Percentiles rank a stretch among this genome's conserved stretches.
These are phyloP conservation scores for Curvularia sp. DNA, from an alignment of 2,329 filamentous ascomycete genomes.

Conservation along the genomic window DNA sequence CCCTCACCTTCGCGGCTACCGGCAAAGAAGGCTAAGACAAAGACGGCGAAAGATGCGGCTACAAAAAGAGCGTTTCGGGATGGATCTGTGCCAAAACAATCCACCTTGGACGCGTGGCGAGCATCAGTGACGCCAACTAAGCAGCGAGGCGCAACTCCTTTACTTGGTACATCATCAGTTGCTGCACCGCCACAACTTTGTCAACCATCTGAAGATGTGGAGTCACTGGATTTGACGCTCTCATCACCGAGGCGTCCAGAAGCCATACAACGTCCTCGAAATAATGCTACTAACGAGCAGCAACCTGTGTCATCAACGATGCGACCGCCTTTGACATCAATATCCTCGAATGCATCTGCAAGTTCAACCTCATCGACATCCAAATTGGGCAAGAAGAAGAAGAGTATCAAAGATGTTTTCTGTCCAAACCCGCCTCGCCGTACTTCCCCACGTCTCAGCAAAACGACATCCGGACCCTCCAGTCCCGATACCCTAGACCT, in stretches of 20 bases:
- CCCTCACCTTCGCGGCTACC: conserved; percentile 37
- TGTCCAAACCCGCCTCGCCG: conserved; percentile 20
- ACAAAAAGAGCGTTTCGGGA: conserved; percentile 17
- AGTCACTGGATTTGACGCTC: conserved; percentile 43
- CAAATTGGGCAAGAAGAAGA: conserved; percentile 3
- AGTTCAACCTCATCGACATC: conserved; percentile 18
- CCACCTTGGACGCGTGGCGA: conserved; percentile 44
- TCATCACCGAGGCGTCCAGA: conserved; percentile 28
- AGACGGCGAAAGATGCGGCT: conserved; percentile 8
- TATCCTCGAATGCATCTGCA: conserved; percentile 37
- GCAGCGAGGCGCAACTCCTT: conserved; percentile 9
- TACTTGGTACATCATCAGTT: conserved; percentile 19
- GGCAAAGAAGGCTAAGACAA: conserved; percentile 35
- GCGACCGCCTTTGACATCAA: conserved; percentile 37
- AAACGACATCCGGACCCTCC: conserved; percentile 16
- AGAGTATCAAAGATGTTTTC: conserved; percentile 9
- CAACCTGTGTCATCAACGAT: conserved; percentile 11
- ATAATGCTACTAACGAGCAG: not conserved
- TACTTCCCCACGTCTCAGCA: conserved; percentile 35
- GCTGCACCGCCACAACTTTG: conserved; percentile 28
- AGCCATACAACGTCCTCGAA: conserved; percentile 1
- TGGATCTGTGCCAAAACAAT: conserved; percentile 34
- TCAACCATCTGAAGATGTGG: conserved; percentile 23
- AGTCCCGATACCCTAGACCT: conserved; percentile 39
- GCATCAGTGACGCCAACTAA: conserved; percentile 39